Base-by-base conservation (phyloP, 73 alveolate genomes). In the Paraurostyla sp. region DNA sequence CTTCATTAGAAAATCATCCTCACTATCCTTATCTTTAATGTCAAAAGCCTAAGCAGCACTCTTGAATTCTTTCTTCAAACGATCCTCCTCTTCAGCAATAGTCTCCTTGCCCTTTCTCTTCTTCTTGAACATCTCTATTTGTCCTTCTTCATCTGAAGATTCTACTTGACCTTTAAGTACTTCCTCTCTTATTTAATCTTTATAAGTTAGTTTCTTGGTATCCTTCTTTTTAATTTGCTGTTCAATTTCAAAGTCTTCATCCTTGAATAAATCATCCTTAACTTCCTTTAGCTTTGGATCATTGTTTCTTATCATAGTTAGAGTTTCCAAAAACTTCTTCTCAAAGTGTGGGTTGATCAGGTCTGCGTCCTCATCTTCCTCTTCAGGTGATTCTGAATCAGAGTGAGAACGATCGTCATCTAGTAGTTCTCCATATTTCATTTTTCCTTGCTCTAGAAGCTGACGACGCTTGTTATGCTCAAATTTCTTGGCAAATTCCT, bases 361-460 rank as follows among this genome's bases (percentile, higher is more conserved):
- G 0, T 58, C 93, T 18, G 90, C 97, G 15, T 87, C 94, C 4
- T 84, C 80, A 88, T 92, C 97, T 60, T 92, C 97, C 25, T 87
- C 76, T n/a, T 81, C 88, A 20, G 59, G 71, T 0, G 69, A 27
- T 0, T 57, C 38, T 18, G 40, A 76, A 45, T 86, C 88, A 45
- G 91, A 22, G 2, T 71, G 82, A 41, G 62, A n/a, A 49, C 48
- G 9, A 33, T 80, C 22, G 49, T 50, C 52, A 18, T 38, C 83
- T 81, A 49, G 23, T 6, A 32, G 41, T 36, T 71, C 82, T 18
- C 87, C 93, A 30, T 42, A 51, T 57, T 71, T 71, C 22, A 40
- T 76, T 36, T 81, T 68, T 6, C 76, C 57, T 41, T 65, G 32
- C 0, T 80, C 92, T 27, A 63, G 27, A 48, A 81, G 27, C 38